Conservation (phyloP, 768 basidiomycete genomes). For the Tylopilus intermedius region DNA sequence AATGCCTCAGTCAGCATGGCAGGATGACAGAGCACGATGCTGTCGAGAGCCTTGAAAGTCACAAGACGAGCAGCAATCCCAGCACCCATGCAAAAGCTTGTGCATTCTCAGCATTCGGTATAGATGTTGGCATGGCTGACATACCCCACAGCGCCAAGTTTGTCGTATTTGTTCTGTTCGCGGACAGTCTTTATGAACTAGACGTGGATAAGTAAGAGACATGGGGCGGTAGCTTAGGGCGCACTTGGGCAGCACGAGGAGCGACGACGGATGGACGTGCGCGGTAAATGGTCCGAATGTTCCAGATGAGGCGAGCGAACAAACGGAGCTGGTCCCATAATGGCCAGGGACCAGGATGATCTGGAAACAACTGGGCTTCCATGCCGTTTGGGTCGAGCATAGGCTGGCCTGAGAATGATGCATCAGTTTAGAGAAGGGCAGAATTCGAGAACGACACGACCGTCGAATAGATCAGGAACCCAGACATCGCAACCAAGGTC, state of each 20-base stretch:
- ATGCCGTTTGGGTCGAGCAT: slow-evolving; percentile 23
- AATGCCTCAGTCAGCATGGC: slow-evolving; percentile 25
- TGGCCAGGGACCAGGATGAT: slow-evolving; percentile 25
- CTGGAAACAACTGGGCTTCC: slow-evolving; percentile 25
- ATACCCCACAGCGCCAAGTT: slow-evolving; percentile 42
- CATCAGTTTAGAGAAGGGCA: background rate
- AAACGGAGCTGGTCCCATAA: slow-evolving; percentile 18
- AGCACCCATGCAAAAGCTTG: slow-evolving; percentile 39
- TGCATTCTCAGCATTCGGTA: background rate
- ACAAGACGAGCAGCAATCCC: slow-evolving; percentile 27
- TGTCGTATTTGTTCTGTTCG: slow-evolving; percentile 35
- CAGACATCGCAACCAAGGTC: slow-evolving; percentile 54
- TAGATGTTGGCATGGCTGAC: background rate
- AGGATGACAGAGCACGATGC: slow-evolving; percentile 41
- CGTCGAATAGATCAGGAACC: slow-evolving; percentile 58
- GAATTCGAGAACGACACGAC: slow-evolving; percentile 25
- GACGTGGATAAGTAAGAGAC: background rate
- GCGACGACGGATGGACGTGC: slow-evolving; percentile 28
- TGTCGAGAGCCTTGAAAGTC: slow-evolving; percentile 31
- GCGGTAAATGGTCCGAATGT: slow-evolving; percentile 16
- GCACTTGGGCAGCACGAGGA: slow-evolving; percentile 23
- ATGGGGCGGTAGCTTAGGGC: background rate
- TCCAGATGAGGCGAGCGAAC: slow-evolving; percentile 15
- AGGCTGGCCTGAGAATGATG: slow-evolving; percentile 24
- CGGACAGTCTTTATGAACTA: slow-evolving; percentile 37